These are phyloP conservation scores for Ganoderma multipileum DNA, from an alignment of 1,284 basidiomycete species.

Conservation along the genomic window DNA sequence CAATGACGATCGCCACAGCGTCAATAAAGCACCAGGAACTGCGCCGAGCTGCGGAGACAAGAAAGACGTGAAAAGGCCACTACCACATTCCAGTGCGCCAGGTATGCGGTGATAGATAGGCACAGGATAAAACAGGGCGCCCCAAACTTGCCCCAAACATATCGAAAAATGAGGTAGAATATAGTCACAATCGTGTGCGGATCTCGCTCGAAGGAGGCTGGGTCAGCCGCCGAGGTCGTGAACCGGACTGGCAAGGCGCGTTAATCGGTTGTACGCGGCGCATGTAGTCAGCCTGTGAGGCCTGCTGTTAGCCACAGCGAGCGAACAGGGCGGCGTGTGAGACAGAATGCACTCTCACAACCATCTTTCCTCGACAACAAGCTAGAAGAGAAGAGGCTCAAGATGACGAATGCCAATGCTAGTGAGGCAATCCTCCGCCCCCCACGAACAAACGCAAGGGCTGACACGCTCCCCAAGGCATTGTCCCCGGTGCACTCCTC, in stretches of 20 bases:
- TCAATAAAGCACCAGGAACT: neutral
- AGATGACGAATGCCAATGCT: slow-evolving; percentile 17
- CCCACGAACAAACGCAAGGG: no score
- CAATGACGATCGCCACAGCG: neutral
- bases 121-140: neutral
- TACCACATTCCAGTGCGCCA: neutral
- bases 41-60: neutral
- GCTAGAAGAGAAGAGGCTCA: neutral
- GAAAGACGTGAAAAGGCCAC: neutral
- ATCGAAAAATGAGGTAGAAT: neutral
- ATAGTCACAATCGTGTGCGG: no score
- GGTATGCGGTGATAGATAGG: neutral
- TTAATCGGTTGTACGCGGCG: no score
- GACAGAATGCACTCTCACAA: no score
- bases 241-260: no score
- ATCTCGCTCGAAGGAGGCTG: no score
- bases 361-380: no score
- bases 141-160: neutral
- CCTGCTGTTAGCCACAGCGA: no score
- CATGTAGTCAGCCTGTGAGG: no score
- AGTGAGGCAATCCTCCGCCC: neutral
- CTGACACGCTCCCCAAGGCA: no score
- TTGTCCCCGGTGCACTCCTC: slow-evolving; percentile 16
- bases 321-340: no score
- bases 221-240: no score